Conservation (phyloP, 2,329 filamentous ascomycete genomes). For the Amylocarpus encephaloides region DNA sequence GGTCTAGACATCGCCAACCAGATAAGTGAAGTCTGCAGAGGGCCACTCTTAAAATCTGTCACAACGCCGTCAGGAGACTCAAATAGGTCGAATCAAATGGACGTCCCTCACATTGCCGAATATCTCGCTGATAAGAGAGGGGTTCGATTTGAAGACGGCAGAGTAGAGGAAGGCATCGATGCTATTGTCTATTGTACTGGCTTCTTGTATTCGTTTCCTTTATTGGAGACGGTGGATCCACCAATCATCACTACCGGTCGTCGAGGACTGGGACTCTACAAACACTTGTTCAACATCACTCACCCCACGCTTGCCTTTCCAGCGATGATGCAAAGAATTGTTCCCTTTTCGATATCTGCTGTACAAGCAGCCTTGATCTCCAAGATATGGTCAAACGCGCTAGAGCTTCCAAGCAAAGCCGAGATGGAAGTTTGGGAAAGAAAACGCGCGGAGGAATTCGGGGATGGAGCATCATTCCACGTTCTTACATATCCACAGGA, state of each 20-base stretch:
- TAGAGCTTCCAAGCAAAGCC: constrained; percentile 54
- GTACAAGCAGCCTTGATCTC: constrained; percentile 72
- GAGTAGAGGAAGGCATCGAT: constrained; percentile 62
- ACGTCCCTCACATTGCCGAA: constrained; percentile 52
- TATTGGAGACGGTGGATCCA: constrained; percentile 46
- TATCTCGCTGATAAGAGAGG: constrained; percentile 49
- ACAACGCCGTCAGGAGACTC: constrained; percentile 40
- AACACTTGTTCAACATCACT: constrained; percentile 70
- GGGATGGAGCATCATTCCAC: constrained; percentile 41
- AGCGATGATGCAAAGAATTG: constrained; percentile 70
- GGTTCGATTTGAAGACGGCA: constrained; percentile 61
- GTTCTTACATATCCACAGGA: constrained; percentile 52
- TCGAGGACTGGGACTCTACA: constrained; percentile 65
- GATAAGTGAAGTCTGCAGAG: constrained; percentile 54
- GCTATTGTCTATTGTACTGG: constrained; percentile 82
- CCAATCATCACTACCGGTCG: constrained; percentile 61
- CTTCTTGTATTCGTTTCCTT: constrained; percentile 80
- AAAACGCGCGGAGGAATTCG: constrained; percentile 34
- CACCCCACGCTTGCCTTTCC: constrained; percentile 76
- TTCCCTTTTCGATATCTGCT: constrained; percentile 80
- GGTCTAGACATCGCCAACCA: constrained; percentile 79
- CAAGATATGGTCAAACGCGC: constrained; percentile 66
- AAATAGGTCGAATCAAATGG: constrained; percentile 36
- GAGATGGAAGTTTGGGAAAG: constrained; percentile 68
- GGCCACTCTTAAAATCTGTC: constrained; percentile 59